Evolutionary conservation across 441 rosid genomes (phyloP), one percentile per base, ranked within the genome.

Genomic region (Brassica balearica): DNA sequence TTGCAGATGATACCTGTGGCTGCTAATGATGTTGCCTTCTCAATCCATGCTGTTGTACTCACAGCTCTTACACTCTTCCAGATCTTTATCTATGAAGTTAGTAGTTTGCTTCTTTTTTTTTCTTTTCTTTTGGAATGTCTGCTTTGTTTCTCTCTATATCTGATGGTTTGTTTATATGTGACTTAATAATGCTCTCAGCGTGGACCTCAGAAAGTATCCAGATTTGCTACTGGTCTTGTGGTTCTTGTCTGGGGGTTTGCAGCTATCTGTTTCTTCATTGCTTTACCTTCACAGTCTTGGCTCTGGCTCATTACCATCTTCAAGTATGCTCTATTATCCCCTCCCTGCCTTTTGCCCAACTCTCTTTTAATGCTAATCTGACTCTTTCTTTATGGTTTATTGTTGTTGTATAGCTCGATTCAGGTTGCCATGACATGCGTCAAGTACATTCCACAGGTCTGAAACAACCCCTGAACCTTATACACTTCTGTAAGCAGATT

Each of bases 11-110:
- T 95, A 75, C 99, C 99, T 0, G 99, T 95, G 15, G 99, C 97
- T 76, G 92, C 95, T 32, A 93, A 91, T 84, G 99, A 93, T 82
- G 98, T 95, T 75, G 97, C 99, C 1, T 93, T 95, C 78, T 95
- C 99, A 36, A 84, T 87, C 65, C 98, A 95, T 86, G 99, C 98
- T 25, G 97, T 92, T 75, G 58, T 90, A 25, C 56, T 93, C 84
- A 93, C 99, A 27, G 85, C 82, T 41, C 67, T 89, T 71, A 86
- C 88, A 15, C 82, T 95, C 67, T 75, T 93, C 75, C 99, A 95
- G 81, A 90, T 93, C 76, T 77, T 63, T 77, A 90, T 93, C 55
- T 95, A 93, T 73, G 95, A 95, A 25, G 99, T 93, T 58, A 87
- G 93, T 75, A 2, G 0, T 22, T 2, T 22, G 2, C 25, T 23